Base-by-base conservation (phyloP, 1,284 basidiomycete genomes). In the Moesziomyces aphidis region DNA sequence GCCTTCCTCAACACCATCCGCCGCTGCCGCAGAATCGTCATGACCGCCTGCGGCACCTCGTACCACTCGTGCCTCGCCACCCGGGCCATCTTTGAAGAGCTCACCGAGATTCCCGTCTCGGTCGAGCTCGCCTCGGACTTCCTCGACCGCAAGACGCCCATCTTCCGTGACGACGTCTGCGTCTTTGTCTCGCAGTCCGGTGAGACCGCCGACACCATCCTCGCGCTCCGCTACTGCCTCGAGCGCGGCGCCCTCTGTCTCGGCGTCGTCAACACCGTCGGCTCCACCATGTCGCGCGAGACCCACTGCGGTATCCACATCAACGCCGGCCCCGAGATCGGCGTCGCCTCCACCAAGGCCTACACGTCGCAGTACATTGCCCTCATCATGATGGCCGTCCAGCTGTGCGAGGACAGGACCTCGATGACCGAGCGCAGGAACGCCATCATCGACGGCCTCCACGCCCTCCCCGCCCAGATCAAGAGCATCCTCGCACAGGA, bases 341-440 rank as follows among this genome's bases (percentile, higher is more conserved):
- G 97, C 89, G 97, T 99, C 71, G 97, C 97, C 7, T 98, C 95
- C n/a, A 99, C 97, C 74, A 99, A 99, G 91, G 97, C 97, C 4
- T 99, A 99, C 88, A 99, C 96, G 3, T 98, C 95, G 54, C 96
- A 99, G 87, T 99, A 98, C 88, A 95, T 99, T 78, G 97, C 96
- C 4, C 89, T 99, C 57, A 88, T 98, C 86, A 96, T 99, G 92
- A 97, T 99, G 87, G 97, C 97, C 17, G 89, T 99, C 43, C 95
- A 98, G 86, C 89, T 99, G 23, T 95, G 94, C 5, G 95, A 98
- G 86, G 97, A 99, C 87, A 92, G 95, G 53, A 93, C 97, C 85
- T 94, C 93, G 50, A 91, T 97, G 87, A 91, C 91, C 3, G 90
- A 92, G 78, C 92, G 97, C 69, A 90, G 96, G 76, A 91, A 92